Evolutionary conservation across 2,329 filamentous ascomycete genomes (phyloP), one percentile per base, ranked within the genome.

Genomic region (Fusarium subtropicale): DNA sequence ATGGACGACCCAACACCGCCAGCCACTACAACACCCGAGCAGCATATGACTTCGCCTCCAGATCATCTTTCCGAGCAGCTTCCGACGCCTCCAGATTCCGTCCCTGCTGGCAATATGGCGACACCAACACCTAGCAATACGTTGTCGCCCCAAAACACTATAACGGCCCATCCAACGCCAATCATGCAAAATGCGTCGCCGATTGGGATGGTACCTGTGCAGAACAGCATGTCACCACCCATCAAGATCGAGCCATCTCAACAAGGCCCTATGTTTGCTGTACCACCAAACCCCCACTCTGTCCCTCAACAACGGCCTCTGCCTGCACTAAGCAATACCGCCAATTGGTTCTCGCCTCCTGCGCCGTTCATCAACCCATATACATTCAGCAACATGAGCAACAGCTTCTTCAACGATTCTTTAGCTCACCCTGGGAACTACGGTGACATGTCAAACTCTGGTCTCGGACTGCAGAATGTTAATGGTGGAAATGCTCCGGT

Each of bases 301-400:
- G 63, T 73, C 73, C 20, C 80, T 79, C 24, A 83, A 82, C 80
- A 83, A 41, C 83, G 82, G 6, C 74, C 85, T 2, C 80, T 85
- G 24, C 79, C 79, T 4, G 67, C 80, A 4, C 78, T 80, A 2
- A 79, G 78, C 9, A 75, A 81, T 5, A 79, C 80, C 8, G 79
- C 82, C 62, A 82, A 87, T 68, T 88, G 86, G 86, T 87, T 86
- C 76, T 82, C 80, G 13, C 83, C 84, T 0, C 84, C 84, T 10
- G 79, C 84, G 1, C 84, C 83, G 0, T 85, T 87, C 67, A 84
- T 87, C 51, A 84, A 85, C 3, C 85, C 86, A 0, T 87, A 86
- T 58, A 76, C 81, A 9, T 86, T 86, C 58, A 79, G 79, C 36
- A 79, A 78, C 20, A 79, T 81, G 71, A 79, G 78, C 58, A 78